Evolutionary conservation across 441 rosid genomes (phyloP).

Genomic region (Syzygium syzygioides): DNA sequence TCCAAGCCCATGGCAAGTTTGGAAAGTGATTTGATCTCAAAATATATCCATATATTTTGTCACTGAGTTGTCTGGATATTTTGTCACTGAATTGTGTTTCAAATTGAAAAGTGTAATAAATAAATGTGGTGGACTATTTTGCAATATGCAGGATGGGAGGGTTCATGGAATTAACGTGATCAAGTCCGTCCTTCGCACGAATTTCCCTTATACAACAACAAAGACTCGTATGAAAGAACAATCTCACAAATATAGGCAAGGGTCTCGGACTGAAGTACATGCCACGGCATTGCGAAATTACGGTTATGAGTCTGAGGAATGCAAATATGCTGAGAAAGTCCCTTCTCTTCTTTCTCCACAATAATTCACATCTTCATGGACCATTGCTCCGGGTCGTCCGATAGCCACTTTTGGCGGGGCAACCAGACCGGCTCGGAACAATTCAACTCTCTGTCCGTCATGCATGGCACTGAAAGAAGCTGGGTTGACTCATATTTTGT

Average conservation of each 20-base stretch:
- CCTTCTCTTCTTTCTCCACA: neutral
- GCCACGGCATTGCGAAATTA: neutral
- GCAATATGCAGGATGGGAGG: too few relatives aligned
- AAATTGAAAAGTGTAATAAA: too few relatives aligned
- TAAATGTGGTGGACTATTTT: too few relatives aligned
- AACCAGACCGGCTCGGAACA: neutral
- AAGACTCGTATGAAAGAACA: too few relatives aligned
- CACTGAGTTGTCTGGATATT: too few relatives aligned
- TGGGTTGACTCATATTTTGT: too few relatives aligned
- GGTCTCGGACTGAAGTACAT: conserved; percentile 21
- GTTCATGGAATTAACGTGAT: too few relatives aligned
- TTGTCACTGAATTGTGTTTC: too few relatives aligned
- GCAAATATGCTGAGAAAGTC: neutral
- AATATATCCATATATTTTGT: too few relatives aligned
- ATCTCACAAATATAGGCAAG: conserved; percentile 22
- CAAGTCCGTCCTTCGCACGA: too few relatives aligned
- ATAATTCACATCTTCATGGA: neutral
- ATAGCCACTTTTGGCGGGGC: neutral
- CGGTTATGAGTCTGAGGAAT: neutral
- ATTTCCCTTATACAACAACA: too few relatives aligned
- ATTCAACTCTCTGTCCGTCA: neutral
- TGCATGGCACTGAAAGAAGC: too few relatives aligned
- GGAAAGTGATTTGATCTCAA: neutral
- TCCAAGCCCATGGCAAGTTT: neutral
- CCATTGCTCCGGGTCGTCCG: neutral